phyloP scores from a whole-genome alignment of 2,329 filamentous ascomycete species.

The Cyclaneusma minus region DNA sequence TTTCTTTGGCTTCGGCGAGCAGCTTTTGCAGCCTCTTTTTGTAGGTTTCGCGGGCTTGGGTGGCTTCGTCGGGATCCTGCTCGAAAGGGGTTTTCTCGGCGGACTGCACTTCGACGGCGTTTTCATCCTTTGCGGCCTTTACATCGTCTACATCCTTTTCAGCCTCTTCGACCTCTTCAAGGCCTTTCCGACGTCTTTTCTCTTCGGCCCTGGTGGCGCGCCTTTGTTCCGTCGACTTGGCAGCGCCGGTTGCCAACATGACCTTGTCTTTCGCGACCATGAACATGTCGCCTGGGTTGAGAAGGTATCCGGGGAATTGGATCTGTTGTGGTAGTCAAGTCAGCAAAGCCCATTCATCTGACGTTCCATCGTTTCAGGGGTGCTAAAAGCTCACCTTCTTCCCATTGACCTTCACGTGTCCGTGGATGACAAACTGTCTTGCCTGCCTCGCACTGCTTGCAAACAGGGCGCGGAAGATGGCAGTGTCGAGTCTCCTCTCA shows the following conservation, averaged over 20 bases:
- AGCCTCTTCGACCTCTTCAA: conserved; percentile 8
- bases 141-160: conserved; percentile 14
- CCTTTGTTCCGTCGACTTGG: conserved; percentile 15
- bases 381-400: conserved; percentile 51
- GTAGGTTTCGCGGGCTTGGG: conserved; percentile 18
- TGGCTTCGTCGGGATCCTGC: conserved; percentile 5
- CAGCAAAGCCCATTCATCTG: too few relatives aligned
- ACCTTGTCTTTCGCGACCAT: conserved; percentile 84
- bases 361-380: not conserved
- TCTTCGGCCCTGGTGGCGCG: conserved; percentile 7
- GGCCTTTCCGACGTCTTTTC: conserved; percentile 3
- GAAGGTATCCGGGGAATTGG: conserved; percentile 76
- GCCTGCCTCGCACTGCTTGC: conserved; percentile 88
- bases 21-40: conserved; percentile 31
- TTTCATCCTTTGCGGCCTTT: conserved; percentile 11
- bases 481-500: conserved; percentile 84
- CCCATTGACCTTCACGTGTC: conserved; percentile 88
- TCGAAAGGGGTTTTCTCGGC: too few relatives aligned
- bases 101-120: conserved; percentile 8
- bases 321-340: conserved; percentile 50
- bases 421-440: conserved; percentile 85
- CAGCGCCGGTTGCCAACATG: conserved; percentile 68
- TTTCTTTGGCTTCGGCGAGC: conserved; percentile 39
- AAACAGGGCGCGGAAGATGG: conserved; percentile 85
- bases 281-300: conserved; percentile 98